Conservation (phyloP, 441 rosid genomes). For the California macrophylla region DNA sequence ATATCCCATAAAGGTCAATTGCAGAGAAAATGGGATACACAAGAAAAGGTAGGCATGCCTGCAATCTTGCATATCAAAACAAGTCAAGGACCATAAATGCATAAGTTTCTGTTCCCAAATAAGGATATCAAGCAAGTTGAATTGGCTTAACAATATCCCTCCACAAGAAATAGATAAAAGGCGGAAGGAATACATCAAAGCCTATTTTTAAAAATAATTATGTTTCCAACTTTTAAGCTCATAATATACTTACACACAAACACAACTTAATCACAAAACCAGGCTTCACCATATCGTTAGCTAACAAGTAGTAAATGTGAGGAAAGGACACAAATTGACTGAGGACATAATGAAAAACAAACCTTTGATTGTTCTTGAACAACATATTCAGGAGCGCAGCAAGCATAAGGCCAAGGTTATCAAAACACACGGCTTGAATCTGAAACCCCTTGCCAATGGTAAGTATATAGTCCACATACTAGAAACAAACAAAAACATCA, state of each 20-base stretch:
- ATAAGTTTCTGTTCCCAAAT: slow-evolving; percentile 9
- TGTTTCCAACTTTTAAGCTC: not conserved
- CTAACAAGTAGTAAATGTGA: not conserved
- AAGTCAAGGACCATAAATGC: slow-evolving; percentile 16
- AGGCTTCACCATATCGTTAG: not conserved
- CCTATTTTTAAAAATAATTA: not conserved
- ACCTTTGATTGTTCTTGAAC: slow-evolving; percentile 58
- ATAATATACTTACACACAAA: not conserved
- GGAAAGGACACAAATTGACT: not conserved
- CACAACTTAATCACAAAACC: not conserved
- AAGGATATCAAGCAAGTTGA: slow-evolving; percentile 10
- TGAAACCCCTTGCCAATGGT: slow-evolving; percentile 28
- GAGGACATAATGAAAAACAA: slow-evolving; percentile 5
- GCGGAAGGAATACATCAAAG: not conserved
- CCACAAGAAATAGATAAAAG: not conserved
- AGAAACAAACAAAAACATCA: slow-evolving; percentile 4
- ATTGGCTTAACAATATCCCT: not conserved
- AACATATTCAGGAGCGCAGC: slow-evolving; percentile 50
- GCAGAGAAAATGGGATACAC: slow-evolving; percentile 71
- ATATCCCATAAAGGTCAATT: slow-evolving; percentile 73
- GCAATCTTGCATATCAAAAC: slow-evolving; percentile 36
- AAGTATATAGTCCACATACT: slow-evolving; percentile 14
- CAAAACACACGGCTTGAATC: slow-evolving; percentile 72
- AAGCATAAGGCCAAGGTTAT: slow-evolving; percentile 59
- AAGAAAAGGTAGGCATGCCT: slow-evolving; percentile 57